Percentiles rank a stretch among this genome's conserved stretches.
These are phyloP conservation scores for Pisolithus thermaeus DNA, from an alignment of 1,284 basidiomycete species.

Conservation along the genomic window DNA sequence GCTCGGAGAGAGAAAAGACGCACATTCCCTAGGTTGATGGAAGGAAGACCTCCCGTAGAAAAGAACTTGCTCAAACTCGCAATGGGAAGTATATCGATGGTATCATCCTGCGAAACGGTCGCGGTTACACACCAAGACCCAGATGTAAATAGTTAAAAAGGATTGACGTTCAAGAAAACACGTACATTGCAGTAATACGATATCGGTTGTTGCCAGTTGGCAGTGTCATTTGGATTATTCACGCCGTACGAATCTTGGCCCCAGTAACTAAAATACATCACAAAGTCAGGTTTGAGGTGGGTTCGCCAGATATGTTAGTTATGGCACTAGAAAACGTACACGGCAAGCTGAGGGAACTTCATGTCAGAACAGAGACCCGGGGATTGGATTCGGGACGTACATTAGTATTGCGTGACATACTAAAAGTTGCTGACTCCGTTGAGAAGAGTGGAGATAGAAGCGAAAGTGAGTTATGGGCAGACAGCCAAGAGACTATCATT, in stretches of 20 bases:
- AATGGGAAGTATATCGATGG: slow-evolving; percentile 40
- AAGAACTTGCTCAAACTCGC: slow-evolving; percentile 58
- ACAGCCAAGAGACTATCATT: too few species aligned
- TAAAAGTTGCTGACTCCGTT: background rate
- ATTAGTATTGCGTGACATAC: background rate
- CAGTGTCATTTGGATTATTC: slow-evolving; percentile 17
- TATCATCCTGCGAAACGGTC: background rate
- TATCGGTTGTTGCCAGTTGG: slow-evolving; percentile 26
- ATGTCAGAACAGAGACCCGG: background rate
- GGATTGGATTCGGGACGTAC: background rate
- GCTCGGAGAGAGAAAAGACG: slow-evolving; percentile 10
- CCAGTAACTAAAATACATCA: slow-evolving; percentile 21
- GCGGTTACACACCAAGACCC: background rate
- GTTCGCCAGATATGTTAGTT: background rate
- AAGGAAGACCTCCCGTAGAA: slow-evolving; percentile 48
- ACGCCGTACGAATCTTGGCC: slow-evolving; percentile 30
- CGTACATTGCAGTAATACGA: slow-evolving; percentile 19
- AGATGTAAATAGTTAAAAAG: background rate
- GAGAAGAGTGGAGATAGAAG: background rate
- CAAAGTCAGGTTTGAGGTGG: too few species aligned
- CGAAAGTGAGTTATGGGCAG: too few species aligned
- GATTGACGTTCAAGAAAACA: background rate
- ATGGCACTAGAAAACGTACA: background rate
- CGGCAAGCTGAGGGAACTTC: background rate
- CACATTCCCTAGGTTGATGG: slow-evolving; percentile 57